Evolutionary conservation across 768 basidiomycete species (phyloP), one percentile per base, ranked within the genome.

Genomic region (Chiua virens): DNA sequence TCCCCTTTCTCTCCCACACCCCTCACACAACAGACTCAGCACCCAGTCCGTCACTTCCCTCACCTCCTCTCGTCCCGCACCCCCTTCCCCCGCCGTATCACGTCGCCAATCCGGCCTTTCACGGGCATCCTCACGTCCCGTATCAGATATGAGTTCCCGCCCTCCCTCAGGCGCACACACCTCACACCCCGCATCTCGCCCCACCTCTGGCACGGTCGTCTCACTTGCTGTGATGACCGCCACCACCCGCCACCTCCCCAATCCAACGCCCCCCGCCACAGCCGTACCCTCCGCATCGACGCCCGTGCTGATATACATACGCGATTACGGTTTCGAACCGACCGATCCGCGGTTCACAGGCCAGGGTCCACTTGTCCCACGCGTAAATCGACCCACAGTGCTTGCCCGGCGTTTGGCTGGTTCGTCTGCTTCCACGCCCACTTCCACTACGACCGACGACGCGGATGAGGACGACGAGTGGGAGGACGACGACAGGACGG

Each of bases 11-110:
- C 44, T 52, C 35, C 47, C 50, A 3, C 45, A 44, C 25, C 15
- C 9, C 25, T 35, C 51, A 18, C 20, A 54, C 28, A 53, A 56
- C 53, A 57, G 63, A 7, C 49, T 65, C 13, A 65, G 66, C 51
- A 51, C 55, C 1, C 64, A 60, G 17, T 68, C 66, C 8, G 47
- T 55, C 11, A 63, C 42, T 40, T 73, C 67, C 44, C 78, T 73
- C 54, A 72, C 72, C 1, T 76, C 78, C 13, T 76, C 75, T 1
- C 80, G 84, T 5, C 83, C 82, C 30, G 84, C 84, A 0, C 84
- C 85, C 0, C 79, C 79, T 5, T 85, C 82, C 2, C 84, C 83
- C 15, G 79, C 74, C 0, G 49, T 73, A 5, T 81, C 81, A 0
- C 76, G 81, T 32, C 52, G 71, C 50, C 46, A 68, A 42, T 77